Conservation (phyloP, 352 stramenopile genomes). For the Globisporangium nunn region DNA sequence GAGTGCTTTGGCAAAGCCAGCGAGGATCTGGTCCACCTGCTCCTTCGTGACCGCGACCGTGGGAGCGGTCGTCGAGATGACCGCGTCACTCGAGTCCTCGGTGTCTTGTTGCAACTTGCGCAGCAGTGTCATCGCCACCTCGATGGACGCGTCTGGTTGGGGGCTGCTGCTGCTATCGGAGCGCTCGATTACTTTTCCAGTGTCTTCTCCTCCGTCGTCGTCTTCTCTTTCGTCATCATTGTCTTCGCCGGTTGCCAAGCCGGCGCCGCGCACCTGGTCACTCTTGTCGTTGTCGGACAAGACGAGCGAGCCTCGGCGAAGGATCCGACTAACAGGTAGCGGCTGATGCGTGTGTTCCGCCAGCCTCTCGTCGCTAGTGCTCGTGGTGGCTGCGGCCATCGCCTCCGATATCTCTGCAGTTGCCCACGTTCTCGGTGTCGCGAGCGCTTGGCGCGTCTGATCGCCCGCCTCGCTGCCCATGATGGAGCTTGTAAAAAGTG, state of each 20-base stretch:
- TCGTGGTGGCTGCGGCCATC: neutral
- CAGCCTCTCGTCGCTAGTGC: conserved; percentile 3
- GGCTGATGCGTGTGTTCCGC: conserved; percentile 1
- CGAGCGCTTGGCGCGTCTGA: conserved; percentile 24
- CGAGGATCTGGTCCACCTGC: conserved; percentile 53
- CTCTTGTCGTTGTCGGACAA: neutral
- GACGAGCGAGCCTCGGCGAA: conserved; percentile 9
- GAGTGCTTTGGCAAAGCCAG: conserved; percentile 49
- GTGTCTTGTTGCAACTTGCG: conserved; percentile 42
- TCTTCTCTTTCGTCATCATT: conserved; percentile 1
- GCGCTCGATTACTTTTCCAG: too few species aligned
- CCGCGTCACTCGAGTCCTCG: neutral
- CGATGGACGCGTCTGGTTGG: conserved; percentile 32
- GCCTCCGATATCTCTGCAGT: too few species aligned
- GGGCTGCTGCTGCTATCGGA: conserved; percentile 1
- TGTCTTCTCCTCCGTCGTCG: neutral
- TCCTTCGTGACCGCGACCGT: conserved; percentile 32
- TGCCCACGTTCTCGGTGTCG: conserved; percentile 6
- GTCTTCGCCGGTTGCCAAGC: neutral
- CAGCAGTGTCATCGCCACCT: conserved; percentile 49
- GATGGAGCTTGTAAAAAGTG: conserved; percentile 8
- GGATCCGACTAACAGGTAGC: conserved; percentile 5
- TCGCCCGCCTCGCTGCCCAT: conserved; percentile 35
- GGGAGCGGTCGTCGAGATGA: conserved; percentile 17
- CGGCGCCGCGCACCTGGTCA: neutral